Evolutionary conservation across 495 filamentous ascomycete species (phyloP), one percentile per base, ranked within the genome.

Genomic region (Amniculicola lignicola): DNA sequence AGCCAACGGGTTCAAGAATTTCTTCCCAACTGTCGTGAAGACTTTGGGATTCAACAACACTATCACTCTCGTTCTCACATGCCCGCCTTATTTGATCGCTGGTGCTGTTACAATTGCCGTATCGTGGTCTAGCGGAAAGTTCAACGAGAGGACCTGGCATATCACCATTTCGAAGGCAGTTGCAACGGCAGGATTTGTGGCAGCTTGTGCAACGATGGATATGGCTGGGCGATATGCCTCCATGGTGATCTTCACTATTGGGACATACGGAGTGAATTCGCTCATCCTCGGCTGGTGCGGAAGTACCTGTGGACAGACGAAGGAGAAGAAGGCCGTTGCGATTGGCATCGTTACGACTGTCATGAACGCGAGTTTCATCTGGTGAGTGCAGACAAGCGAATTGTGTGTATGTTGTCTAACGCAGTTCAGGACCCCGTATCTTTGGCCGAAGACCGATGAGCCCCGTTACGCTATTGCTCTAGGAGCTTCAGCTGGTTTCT

Each of bases 341-440:
- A 66, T 84, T 14, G 75, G 78, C 22, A 79, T 82, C 49, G 74
- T 75, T 36, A 82, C 81, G 59, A 78, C 78, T 49, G 65, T 80
- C 39, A 76, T 75, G 2, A 81, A 82, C 62, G 63, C 70, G 18
- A 74, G 72, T 2, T 80, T 74, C 50, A 77, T 82, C 38, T 82
- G 37, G 37, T 40, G 19, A 40, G 37, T 10, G 6, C 6, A 9
- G 6, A 9, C 19, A 9, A 6, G 9, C 37, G 16, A 9, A 6
- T 9, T 6, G 19, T 40, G 11, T 6, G n/a, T 40, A 18, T 6
- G 6, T 9, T 6, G 6, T 9, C 16, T 40, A 18, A 40, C 37
- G 43, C 25, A n/a, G n/a, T 46, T 12, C 25, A 28, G 62, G 46
- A 65, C 47, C 1, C 25, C 55, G 33, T 82, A 82, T 66, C 72